Percentiles rank a stretch among this genome's conserved stretches.
phyloP scores from a whole-genome alignment of 2,329 filamentous ascomycete genomes.

The Aureobasidium mangrovei region DNA sequence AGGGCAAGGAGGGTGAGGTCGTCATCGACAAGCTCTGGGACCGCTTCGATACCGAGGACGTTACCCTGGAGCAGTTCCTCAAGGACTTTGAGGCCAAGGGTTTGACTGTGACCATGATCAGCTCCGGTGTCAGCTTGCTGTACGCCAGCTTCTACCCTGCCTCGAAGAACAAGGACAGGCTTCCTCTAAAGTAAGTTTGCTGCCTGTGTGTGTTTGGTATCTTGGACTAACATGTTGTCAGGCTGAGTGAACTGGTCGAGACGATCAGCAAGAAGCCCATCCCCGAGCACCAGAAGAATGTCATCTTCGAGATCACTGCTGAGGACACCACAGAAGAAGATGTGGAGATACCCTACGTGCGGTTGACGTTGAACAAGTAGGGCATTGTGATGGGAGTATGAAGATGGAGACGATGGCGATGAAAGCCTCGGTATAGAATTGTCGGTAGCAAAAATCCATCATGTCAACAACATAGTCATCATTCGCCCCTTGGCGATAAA shows the following conservation, averaged over 20 bases:
- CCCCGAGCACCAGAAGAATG: constrained; percentile 82
- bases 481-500: no score
- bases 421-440: no score
- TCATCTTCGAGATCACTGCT: constrained; percentile 92
- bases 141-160: constrained; percentile 89
- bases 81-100: constrained; percentile 74
- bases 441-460: no score
- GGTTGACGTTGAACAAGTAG: constrained; percentile 60
- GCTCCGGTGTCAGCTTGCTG: constrained; percentile 89
- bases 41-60: constrained; percentile 81
- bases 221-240: constrained; percentile 33
- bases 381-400: neutral
- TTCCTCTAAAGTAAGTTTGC: constrained; percentile 55
- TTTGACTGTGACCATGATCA: constrained; percentile 81
- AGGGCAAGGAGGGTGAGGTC: constrained; percentile 67
- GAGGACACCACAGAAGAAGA: constrained; percentile 86
- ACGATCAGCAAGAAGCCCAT: constrained; percentile 86
- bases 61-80: constrained; percentile 76
- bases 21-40: constrained; percentile 96
- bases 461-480: no score
- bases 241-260: constrained; percentile 81
- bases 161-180: constrained; percentile 73
- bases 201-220: neutral
- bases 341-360: constrained; percentile 94
- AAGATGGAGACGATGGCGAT: no score